Conservation (phyloP, 2,329 filamentous ascomycete species). For the Rasamsonia emersonii region DNA sequence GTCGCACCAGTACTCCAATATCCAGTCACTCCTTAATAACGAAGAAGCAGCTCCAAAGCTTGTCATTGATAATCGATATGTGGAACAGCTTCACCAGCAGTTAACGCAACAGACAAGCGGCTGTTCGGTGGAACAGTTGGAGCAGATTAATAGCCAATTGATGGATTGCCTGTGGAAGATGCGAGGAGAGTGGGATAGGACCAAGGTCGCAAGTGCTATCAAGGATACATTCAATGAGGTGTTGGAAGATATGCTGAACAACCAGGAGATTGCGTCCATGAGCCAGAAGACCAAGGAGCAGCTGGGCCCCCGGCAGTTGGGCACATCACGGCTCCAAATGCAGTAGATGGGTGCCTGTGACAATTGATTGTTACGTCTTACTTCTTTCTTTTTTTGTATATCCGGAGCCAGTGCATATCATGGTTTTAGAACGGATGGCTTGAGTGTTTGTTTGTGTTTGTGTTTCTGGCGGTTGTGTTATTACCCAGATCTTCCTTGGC, state of each 20-base stretch:
- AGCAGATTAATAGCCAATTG: constrained; percentile 81
- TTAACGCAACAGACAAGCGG: constrained; percentile 63
- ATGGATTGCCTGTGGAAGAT: constrained; percentile 85
- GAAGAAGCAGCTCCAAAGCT: constrained; percentile 23
- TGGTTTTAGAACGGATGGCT: too few relatives aligned
- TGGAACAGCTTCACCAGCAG: constrained; percentile 52
- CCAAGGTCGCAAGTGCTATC: constrained; percentile 57
- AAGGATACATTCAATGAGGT: constrained; percentile 64
- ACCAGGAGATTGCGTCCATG: constrained; percentile 33
- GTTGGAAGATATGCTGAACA: constrained; percentile 50
- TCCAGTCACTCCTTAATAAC: constrained; percentile 26
- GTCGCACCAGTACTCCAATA: constrained; percentile 16
- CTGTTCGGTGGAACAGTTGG: constrained; percentile 84
- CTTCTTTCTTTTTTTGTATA: constrained; percentile 6
- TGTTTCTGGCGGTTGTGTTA: too few relatives aligned
- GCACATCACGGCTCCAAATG: constrained; percentile 9
- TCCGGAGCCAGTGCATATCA: neutral
- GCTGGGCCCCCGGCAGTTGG: constrained; percentile 18
- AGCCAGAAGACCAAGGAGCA: constrained; percentile 27
- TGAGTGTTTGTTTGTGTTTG: too few relatives aligned
- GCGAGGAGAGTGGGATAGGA: constrained; percentile 75
- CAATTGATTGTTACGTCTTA: constrained; percentile 6
- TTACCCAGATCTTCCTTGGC: too few relatives aligned
- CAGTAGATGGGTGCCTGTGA: constrained; percentile 5
- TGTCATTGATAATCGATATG: constrained; percentile 40